These are phyloP conservation scores for Meyerozyma athensensis DNA, from an alignment of 1,139 yeast genomes.

Conservation along the genomic window DNA sequence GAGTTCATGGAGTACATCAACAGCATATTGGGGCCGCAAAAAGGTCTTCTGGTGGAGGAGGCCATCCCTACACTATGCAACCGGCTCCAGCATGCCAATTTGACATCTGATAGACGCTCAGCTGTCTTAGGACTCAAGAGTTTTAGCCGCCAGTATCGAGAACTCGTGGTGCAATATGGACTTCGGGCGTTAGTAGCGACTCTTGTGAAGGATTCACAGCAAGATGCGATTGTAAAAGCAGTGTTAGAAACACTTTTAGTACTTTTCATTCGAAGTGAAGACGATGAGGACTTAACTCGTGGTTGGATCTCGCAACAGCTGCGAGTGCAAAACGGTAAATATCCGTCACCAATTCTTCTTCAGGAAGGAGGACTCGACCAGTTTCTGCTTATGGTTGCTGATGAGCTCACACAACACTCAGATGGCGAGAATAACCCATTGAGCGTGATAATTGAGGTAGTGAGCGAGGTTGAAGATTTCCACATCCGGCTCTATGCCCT, in stretches of 20 bases:
- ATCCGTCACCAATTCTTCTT: constrained; percentile 73
- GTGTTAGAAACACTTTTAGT: constrained; percentile 81
- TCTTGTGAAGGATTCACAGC: constrained; percentile 61
- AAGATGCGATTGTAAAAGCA: constrained; percentile 72
- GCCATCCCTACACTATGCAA: constrained; percentile 89
- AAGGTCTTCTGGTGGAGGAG: constrained; percentile 64
- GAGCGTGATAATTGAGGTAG: constrained; percentile 43
- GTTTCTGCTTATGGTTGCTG: constrained; percentile 92
- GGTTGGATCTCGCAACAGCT: constrained; percentile 74
- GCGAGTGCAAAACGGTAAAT: constrained; percentile 74
- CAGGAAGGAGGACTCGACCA: constrained; percentile 64
- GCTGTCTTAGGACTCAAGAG: constrained; percentile 89
- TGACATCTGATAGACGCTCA: constrained; percentile 82
- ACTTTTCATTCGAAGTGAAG: constrained; percentile 65
- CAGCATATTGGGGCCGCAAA: constrained; percentile 29
- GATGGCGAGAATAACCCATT: constrained; percentile 52
- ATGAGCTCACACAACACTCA: constrained; percentile 69
- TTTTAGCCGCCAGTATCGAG: constrained; percentile 85
- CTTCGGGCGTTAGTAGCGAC: constrained; percentile 69
- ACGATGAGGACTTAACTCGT: constrained; percentile 51
- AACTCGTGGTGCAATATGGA: constrained; percentile 85
- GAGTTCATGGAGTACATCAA: constrained; percentile 36
- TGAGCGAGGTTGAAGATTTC: constrained; percentile 54
- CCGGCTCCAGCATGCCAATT: constrained; percentile 75
- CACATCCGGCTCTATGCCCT: constrained; percentile 76